Base-by-base conservation (phyloP, 2,329 filamentous ascomycete species). In the Tolypocladium endophyticum region DNA sequence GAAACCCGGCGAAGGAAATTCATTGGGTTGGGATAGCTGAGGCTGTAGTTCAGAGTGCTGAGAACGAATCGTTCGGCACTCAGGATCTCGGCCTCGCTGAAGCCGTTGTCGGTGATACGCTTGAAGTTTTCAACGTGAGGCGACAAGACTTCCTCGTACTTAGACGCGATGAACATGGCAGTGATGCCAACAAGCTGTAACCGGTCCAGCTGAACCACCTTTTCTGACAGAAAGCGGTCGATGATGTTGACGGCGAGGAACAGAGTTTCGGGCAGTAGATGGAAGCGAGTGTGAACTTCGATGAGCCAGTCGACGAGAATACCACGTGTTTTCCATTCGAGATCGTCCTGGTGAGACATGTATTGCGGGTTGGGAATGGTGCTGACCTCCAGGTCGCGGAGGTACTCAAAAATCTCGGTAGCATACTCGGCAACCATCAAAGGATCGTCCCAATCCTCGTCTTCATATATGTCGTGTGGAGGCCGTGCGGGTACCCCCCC, bases 11-110 rank as follows among this genome's bases (percentile, higher is more conserved):
- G 90, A 62, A 99, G 85, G 79, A 99, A 99, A 83, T 99, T 99
- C 94, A 99, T 99, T 28, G 94, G 94, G 77, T 99, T 99, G 60
- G 94, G 94, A 72, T 97, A 99, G 79, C 92, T 97, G 64, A 99
- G 86, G 72, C 99, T 93, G 74, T 97, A 99, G 78, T 97, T 88
- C 62, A 99, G 84, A 7, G 92, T 92, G 65, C 86, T 85, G 58
- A 99, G 87, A 65, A 99, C 87, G 73, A 95, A 96, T 66, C 94
- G 89, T 77, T 99, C 94, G n/a, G 94, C 94, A 70, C 90, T 93
- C 45, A 99, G 82, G 66, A 99, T 97, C 77, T 99, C 94, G 54
- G 90, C 86, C 73, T 97, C 93, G 5, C 87, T 89, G 76, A 97
- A 99, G 60, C 93, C 94, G 74, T 97, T 92, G 70, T 99, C 94